Percentiles rank a stretch among this genome's conserved stretches.
These are phyloP conservation scores for Neurospora terricola DNA, from an alignment of 495 filamentous ascomycete genomes.

Conservation along the genomic window DNA sequence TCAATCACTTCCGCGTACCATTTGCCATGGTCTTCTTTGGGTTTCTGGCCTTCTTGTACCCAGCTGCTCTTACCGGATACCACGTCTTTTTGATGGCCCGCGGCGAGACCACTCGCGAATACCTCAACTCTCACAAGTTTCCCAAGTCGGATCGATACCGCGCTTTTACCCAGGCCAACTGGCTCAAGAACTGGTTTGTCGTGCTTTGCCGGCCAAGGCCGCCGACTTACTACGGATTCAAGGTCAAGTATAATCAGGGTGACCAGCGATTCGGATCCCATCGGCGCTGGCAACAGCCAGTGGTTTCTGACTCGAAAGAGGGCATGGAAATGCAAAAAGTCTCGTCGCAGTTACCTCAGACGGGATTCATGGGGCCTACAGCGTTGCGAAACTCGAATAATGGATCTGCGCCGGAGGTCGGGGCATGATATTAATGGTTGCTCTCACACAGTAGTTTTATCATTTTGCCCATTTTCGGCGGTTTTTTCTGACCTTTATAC, in stretches of 20 bases:
- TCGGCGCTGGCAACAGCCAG: conserved; percentile 1
- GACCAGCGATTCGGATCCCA: conserved; percentile 64
- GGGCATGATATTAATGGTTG: conserved; percentile 4
- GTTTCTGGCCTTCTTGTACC: conserved; percentile 65
- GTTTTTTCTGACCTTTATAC: not conserved
- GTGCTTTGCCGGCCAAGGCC: conserved; percentile 77
- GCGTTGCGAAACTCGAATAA: conserved; percentile 16
- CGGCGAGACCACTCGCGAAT: conserved; percentile 92
- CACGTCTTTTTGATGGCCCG: conserved; percentile 82
- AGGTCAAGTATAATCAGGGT: conserved; percentile 61
- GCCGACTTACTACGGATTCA: conserved; percentile 86
- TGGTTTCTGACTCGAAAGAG: conserved; percentile 14
- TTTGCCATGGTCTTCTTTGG: conserved; percentile 87
- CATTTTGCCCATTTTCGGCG: not conserved
- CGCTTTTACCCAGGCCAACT: conserved; percentile 73
- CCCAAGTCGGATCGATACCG: conserved; percentile 81
- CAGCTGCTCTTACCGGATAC: conserved; percentile 72
- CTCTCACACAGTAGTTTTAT: not conserved
- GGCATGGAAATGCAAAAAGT: conserved; percentile 40
- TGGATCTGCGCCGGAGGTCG: conserved; percentile 6
- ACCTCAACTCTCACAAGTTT: conserved; percentile 92
- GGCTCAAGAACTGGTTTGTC: conserved; percentile 68
- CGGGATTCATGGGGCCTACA: conserved; percentile 26
- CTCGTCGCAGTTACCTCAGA: conserved; percentile 1
- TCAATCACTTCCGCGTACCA: conserved; percentile 62